These are phyloP conservation scores for Tylopilus cervinicoccineus DNA, from an alignment of 768 basidiomycete species.

Conservation along the genomic window DNA sequence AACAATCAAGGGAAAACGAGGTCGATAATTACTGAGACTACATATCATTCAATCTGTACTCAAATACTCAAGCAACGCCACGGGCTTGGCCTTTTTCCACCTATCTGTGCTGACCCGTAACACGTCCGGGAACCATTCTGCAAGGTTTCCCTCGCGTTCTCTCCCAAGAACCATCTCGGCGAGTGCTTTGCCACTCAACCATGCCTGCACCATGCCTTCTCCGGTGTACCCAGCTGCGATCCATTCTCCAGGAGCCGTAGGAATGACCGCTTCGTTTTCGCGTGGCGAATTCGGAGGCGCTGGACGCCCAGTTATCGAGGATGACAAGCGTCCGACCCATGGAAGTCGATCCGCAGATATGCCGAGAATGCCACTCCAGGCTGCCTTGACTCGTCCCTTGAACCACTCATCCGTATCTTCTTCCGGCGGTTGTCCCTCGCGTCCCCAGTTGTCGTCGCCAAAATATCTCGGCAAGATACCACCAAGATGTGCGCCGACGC, in stretches of 20 bases:
- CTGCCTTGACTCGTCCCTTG: conserved; percentile 46
- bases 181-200: conserved; percentile 59
- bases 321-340: conserved; percentile 69
- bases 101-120: conserved; percentile 46
- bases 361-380: conserved; percentile 65
- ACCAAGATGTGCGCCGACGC: conserved; percentile 34
- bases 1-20: neutral
- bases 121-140: conserved; percentile 48
- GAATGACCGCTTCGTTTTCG: neutral
- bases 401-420: conserved; percentile 27
- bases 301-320: conserved; percentile 41
- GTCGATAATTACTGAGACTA: neutral
- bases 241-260: conserved; percentile 59
- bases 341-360: conserved; percentile 58
- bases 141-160: conserved; percentile 26
- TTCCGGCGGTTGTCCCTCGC: conserved; percentile 21
- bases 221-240: conserved; percentile 67
- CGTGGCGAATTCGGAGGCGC: conserved; percentile 9
- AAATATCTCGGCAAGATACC: conserved; percentile 55
- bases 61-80: conserved; percentile 31
- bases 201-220: conserved; percentile 72
- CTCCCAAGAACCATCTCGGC: conserved; percentile 53
- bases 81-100: conserved; percentile 50
- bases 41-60: neutral
- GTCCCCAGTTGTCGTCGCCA: conserved; percentile 41